A percentile compares a stretch with the other conserved stretches of the same genome.
These are phyloP conservation scores for Ganoderma meredithae DNA, from an alignment of 1,284 basidiomycete genomes.

Conservation along the genomic window DNA sequence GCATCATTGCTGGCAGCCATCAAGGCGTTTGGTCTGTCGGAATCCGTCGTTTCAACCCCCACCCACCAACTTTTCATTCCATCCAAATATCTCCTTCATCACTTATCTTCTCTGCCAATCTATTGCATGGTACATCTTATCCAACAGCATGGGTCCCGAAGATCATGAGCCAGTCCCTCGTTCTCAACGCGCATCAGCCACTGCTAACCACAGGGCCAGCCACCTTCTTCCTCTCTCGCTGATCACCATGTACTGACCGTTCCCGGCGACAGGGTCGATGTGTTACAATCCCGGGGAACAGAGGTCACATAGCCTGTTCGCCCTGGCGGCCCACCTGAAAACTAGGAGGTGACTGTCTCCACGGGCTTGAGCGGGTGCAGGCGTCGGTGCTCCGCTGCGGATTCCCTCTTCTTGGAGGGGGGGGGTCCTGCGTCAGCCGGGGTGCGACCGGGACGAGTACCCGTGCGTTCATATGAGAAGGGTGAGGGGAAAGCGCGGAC, in stretches of 20 bases:
- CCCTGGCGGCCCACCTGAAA: not conserved
- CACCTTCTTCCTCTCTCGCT: not conserved
- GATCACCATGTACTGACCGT: not conserved
- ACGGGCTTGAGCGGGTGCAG: slow-evolving; percentile 4
- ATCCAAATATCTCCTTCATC: not conserved
- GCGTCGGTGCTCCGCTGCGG: slow-evolving; percentile 4
- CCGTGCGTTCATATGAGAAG: not conserved
- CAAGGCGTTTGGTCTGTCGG: too few species aligned
- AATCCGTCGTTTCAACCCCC: not conserved
- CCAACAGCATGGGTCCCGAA: not conserved
- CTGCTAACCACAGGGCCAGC: not conserved
- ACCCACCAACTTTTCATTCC: not conserved
- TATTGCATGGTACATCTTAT: not conserved
- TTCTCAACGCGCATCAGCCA: not conserved
- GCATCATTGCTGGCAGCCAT: too few species aligned
- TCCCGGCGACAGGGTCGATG: not conserved
- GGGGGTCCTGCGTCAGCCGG: slow-evolving; percentile 1
- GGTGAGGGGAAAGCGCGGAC: not conserved
- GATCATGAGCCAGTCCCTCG: not conserved
- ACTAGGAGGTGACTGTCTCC: not conserved
- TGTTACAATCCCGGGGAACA: not conserved
- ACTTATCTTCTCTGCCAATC: not conserved
- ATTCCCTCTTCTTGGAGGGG: not conserved
- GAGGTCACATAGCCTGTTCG: slow-evolving; percentile 1
- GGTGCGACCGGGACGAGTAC: slow-evolving; percentile 6